Conservation (phyloP, 2,329 filamentous ascomycete species). For the Didymella exigua region DNA sequence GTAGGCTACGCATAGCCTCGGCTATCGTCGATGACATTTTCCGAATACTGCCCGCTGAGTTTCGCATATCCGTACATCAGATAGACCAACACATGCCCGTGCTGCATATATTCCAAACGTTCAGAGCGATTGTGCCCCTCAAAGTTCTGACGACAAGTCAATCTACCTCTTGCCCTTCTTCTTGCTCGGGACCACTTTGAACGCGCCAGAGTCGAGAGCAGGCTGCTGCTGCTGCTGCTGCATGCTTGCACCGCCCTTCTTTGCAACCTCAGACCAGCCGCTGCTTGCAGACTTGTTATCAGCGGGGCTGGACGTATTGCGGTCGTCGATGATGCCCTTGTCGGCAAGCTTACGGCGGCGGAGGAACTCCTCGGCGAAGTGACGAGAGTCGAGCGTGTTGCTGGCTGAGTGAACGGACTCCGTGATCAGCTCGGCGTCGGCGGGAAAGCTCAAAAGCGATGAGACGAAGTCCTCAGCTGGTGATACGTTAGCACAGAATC, state of each 20-base stretch:
- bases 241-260: conserved; percentile 77
- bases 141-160: neutral
- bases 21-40: neutral
- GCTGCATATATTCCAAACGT: neutral
- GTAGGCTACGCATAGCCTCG: neutral
- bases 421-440: conserved; percentile 80
- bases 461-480: conserved; percentile 81
- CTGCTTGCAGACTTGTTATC: conserved; percentile 57
- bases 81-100: neutral
- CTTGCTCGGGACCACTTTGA: conserved; percentile 88
- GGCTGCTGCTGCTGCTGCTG: conserved; percentile 40
- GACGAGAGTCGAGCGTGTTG: conserved; percentile 86
- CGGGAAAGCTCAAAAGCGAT: conserved; percentile 74
- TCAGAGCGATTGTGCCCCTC: neutral
- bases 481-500: conserved; percentile 21
- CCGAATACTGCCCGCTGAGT: neutral
- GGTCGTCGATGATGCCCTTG: conserved; percentile 82
- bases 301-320: conserved; percentile 59
- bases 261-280: conserved; percentile 96
- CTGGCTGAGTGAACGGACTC: conserved; percentile 88
- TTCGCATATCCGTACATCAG: neutral
- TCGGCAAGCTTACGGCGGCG: conserved; percentile 92
- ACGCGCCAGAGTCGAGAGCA: conserved; percentile 63
- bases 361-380: conserved; percentile 93
- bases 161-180: conserved; percentile 72